A percentile compares a stretch with the other conserved stretches of the same genome.
Evolutionary conservation across 1,284 basidiomycete genomes (phyloP).

Genomic region (Apiotrichum veenhuisii): DNA sequence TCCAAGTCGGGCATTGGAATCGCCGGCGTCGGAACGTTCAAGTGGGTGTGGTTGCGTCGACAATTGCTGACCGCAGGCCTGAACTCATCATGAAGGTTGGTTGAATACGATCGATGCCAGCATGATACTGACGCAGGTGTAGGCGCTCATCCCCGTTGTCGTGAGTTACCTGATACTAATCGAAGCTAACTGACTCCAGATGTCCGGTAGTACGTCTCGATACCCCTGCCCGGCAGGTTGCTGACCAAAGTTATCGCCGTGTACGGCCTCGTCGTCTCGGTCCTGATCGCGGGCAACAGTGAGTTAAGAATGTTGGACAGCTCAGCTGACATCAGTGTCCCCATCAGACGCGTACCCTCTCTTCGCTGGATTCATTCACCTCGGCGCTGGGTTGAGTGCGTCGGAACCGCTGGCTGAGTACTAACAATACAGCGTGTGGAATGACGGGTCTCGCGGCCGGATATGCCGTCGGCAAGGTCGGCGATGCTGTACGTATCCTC

Average conservation of each 20-base stretch:
- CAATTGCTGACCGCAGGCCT: slow-evolving; percentile 55
- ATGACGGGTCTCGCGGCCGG: slow-evolving; percentile 84
- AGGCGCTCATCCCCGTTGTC: slow-evolving; percentile 60
- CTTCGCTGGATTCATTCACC: slow-evolving; percentile 86
- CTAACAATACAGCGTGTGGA: slow-evolving; percentile 15
- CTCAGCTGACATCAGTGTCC: slow-evolving; percentile 56
- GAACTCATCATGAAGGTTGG: slow-evolving; percentile 96
- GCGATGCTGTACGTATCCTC: slow-evolving; percentile 86
- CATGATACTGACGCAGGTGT: neutral
- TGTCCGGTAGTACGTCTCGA: slow-evolving; percentile 63
- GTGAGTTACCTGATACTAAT: slow-evolving; percentile 29
- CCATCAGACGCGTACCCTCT: slow-evolving; percentile 54
- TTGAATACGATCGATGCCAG: neutral
- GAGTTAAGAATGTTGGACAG: slow-evolving; percentile 36
- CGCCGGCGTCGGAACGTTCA: slow-evolving; percentile 86
- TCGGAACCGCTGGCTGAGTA: neutral
- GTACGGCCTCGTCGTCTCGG: slow-evolving; percentile 58
- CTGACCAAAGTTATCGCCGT: slow-evolving; percentile 52
- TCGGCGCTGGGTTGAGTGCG: slow-evolving; percentile 77
- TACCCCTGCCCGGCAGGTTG: slow-evolving; percentile 21
- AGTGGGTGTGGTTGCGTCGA: slow-evolving; percentile 29
- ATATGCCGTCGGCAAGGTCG: slow-evolving; percentile 94
- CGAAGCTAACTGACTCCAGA: slow-evolving; percentile 36
- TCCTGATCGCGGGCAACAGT: slow-evolving; percentile 63
- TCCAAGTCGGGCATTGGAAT: slow-evolving; percentile 98